Evolutionary conservation across 139 green algal genomes (phyloP).

Genomic region (Ulvella scutata): DNA sequence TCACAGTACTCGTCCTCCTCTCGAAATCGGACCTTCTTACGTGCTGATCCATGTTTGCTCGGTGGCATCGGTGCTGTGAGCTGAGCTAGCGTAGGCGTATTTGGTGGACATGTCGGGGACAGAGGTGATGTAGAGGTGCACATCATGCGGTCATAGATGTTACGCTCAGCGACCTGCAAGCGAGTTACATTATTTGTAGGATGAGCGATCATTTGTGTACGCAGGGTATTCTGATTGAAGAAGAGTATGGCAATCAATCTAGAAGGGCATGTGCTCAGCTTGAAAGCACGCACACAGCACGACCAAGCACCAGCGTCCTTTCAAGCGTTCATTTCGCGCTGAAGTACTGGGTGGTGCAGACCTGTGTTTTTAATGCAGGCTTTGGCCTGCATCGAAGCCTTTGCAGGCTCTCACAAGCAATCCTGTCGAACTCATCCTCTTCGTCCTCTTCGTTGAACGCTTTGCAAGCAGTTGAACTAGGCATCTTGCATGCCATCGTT

Average conservation of each 20-base stretch:
- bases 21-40: background rate
- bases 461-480: background rate
- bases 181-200: background rate
- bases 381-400: background rate
- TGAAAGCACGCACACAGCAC: background rate
- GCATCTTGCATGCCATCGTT: background rate
- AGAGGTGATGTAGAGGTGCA: background rate
- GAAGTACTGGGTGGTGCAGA: background rate
- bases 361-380: background rate
- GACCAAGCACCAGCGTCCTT: background rate
- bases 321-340: background rate
- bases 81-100: too few species aligned
- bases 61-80: too few species aligned
- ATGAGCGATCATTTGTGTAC: background rate
- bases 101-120: background rate
- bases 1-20: background rate
- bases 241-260: background rate
- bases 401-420: background rate
- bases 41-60: background rate
- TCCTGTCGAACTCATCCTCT: slow-evolving; percentile 1
- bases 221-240: background rate
- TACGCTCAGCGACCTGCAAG: background rate
- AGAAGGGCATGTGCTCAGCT: background rate
- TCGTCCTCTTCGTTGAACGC: background rate
- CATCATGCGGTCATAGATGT: background rate